A percentile compares a stretch with the other conserved stretches of the same genome.
Evolutionary conservation across 306 rosid species (phyloP).

Genomic region (apple (Malus domestica)): DNA sequence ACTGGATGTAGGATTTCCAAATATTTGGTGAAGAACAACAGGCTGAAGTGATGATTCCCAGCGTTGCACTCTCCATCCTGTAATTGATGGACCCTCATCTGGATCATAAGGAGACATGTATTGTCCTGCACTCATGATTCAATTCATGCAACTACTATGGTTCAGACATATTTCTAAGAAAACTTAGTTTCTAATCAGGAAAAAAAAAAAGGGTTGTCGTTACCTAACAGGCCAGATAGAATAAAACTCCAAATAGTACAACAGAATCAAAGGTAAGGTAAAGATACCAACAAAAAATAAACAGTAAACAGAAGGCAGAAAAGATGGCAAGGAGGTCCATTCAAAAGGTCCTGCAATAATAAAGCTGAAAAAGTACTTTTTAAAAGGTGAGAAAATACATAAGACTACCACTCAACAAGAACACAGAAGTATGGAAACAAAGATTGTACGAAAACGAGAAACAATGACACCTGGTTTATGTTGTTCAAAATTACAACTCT

Average conservation of each 20-base stretch:
- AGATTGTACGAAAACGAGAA: too few relatives aligned
- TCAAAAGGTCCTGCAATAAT: too few relatives aligned
- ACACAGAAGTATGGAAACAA: too few relatives aligned
- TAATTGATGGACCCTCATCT: conserved; percentile 95
- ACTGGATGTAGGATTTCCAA: conserved; percentile 88
- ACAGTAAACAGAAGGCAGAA: background rate
- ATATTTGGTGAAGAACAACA: conserved; percentile 96
- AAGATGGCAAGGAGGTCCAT: background rate
- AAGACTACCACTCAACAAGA: too few relatives aligned
- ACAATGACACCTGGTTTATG: too few relatives aligned
- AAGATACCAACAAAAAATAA: background rate
- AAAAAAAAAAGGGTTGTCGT: background rate
- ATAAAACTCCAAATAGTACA: background rate
- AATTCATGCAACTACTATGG: background rate
- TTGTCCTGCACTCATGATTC: conserved; percentile 57
- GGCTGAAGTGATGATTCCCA: conserved; percentile 96
- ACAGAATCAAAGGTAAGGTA: background rate
- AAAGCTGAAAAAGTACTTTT: too few relatives aligned
- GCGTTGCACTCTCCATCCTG: conserved; percentile 99
- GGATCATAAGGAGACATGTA: conserved; percentile 99
- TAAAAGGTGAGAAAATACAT: too few relatives aligned
- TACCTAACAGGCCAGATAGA: background rate
- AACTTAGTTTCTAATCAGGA: background rate
- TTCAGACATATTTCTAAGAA: background rate
- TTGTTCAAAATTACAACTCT: background rate